A percentile compares a stretch with the other conserved stretches of the same genome.
These are phyloP conservation scores for Musa beccarii DNA, from an alignment of 176 grass and related monocot genomes.

Conservation along the genomic window DNA sequence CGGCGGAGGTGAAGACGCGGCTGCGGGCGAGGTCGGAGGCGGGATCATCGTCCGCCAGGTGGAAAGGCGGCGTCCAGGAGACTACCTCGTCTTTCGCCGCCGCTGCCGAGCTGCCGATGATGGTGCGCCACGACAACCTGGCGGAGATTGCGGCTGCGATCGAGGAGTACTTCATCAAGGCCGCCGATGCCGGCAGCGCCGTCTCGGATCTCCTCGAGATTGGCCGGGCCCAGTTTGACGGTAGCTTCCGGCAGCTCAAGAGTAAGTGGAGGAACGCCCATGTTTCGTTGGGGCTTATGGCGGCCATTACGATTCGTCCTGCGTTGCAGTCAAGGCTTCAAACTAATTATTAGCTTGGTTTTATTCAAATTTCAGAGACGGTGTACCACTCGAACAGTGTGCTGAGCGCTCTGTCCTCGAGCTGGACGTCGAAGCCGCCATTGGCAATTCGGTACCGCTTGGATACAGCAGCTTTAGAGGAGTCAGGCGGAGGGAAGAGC, in stretches of 20 bases:
- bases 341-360: not conserved
- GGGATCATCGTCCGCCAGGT: constrained; percentile 15
- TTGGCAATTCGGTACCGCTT: constrained; percentile 76
- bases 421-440: constrained; percentile 86
- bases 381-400: constrained; percentile 92
- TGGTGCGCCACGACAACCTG: constrained; percentile 72
- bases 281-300: not conserved
- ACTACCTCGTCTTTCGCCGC: constrained; percentile 8
- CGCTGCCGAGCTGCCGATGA: constrained; percentile 47
- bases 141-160: constrained; percentile 73
- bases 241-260: constrained; percentile 78
- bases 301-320: not conserved
- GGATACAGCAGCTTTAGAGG: constrained; percentile 49
- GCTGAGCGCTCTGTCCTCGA: constrained; percentile 68
- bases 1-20: constrained; percentile 22
- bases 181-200: constrained; percentile 47
- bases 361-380: constrained; percentile 38
- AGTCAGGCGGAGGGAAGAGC: constrained; percentile 57
- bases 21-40: constrained; percentile 51
- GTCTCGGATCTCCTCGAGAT: constrained; percentile 78
- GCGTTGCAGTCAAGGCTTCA: not conserved
- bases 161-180: constrained; percentile 85
- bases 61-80: constrained; percentile 18
- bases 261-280: constrained; percentile 32
- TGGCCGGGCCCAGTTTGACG: constrained; percentile 63